Percentiles rank a stretch among this genome's conserved stretches.
phyloP scores from a whole-genome alignment of 257 asterid genomes.

The Thymus mandschuricus region DNA sequence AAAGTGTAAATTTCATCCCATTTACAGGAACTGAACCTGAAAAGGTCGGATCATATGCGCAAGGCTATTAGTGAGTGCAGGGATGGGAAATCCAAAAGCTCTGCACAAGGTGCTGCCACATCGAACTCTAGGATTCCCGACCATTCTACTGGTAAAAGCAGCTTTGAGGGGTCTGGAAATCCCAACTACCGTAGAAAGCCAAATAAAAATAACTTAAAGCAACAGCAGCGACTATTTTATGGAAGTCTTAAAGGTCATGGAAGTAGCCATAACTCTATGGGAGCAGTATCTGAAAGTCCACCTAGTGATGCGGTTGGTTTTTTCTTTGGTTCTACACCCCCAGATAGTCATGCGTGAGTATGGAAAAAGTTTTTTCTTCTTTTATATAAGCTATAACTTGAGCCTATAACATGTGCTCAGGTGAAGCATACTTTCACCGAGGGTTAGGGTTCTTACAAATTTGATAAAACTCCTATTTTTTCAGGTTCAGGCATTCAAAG shows the following conservation, averaged over 20 bases:
- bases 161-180: slow-evolving; percentile 52
- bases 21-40: slow-evolving; percentile 75
- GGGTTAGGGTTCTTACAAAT: background rate
- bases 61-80: slow-evolving; percentile 45
- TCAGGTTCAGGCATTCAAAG: slow-evolving; percentile 67
- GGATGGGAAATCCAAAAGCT: slow-evolving; percentile 54
- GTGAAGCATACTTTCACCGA: slow-evolving; percentile 13
- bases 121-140: slow-evolving; percentile 49
- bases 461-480: slow-evolving; percentile 28
- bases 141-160: slow-evolving; percentile 52
- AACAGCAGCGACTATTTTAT: slow-evolving; percentile 72
- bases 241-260: slow-evolving; percentile 57
- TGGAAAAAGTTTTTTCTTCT: slow-evolving; percentile 16
- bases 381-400: background rate
- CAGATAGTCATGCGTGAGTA: slow-evolving; percentile 78
- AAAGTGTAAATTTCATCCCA: slow-evolving; percentile 22
- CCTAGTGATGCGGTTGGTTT: slow-evolving; percentile 83
- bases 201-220: slow-evolving; percentile 64
- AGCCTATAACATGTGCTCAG: background rate
- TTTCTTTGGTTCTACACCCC: slow-evolving; percentile 92
- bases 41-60: slow-evolving; percentile 48
- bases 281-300: slow-evolving; percentile 71
- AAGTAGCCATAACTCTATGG: slow-evolving; percentile 49
- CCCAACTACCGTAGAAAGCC: slow-evolving; percentile 63
- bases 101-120: slow-evolving; percentile 41